A percentile compares a stretch with the other conserved stretches of the same genome.
Evolutionary conservation across 805 yeast species (phyloP).

Genomic region (Yarrowia osloensis): DNA sequence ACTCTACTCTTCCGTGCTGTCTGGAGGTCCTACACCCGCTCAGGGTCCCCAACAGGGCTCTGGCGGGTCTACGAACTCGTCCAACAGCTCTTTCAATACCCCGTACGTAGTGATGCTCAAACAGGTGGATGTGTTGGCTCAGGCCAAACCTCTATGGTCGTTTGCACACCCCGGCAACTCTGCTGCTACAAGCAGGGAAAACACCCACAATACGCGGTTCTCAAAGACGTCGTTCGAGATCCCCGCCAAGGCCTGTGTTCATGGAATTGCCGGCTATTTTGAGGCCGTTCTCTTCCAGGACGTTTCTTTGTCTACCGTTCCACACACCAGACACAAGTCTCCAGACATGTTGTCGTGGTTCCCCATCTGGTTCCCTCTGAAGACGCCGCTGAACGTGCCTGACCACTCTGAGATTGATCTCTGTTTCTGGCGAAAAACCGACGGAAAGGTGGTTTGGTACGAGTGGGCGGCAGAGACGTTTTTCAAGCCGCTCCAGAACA

Average conservation of each 20-base stretch:
- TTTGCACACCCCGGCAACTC: constrained; percentile 54
- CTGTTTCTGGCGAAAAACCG: constrained; percentile 52
- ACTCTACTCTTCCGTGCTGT: constrained; percentile 43
- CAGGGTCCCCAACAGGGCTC: constrained; percentile 26
- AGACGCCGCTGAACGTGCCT: constrained; percentile 52
- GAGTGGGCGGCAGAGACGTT: constrained; percentile 64
- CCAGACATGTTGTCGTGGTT: constrained; percentile 63
- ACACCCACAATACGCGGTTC: constrained; percentile 36
- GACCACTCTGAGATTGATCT: constrained; percentile 60
- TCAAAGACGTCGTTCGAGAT: constrained; percentile 49
- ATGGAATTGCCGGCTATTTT: constrained; percentile 78
- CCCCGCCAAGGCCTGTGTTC: constrained; percentile 56
- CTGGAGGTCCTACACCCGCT: constrained; percentile 16
- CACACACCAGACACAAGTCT: constrained; percentile 45
- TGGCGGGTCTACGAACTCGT: not conserved
- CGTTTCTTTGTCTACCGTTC: constrained; percentile 54
- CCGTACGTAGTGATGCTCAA: constrained; percentile 52
- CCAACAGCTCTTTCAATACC: constrained; percentile 36
- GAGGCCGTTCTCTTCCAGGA: constrained; percentile 67
- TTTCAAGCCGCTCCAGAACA: not conserved
- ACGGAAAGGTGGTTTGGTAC: constrained; percentile 57
- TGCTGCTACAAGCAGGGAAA: constrained; percentile 24
- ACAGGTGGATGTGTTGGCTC: constrained; percentile 48
- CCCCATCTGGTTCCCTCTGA: constrained; percentile 64
- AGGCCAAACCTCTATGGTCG: constrained; percentile 58